These are phyloP conservation scores for Micromonas commoda DNA, from an alignment of 139 green algal genomes.

Conservation along the genomic window DNA sequence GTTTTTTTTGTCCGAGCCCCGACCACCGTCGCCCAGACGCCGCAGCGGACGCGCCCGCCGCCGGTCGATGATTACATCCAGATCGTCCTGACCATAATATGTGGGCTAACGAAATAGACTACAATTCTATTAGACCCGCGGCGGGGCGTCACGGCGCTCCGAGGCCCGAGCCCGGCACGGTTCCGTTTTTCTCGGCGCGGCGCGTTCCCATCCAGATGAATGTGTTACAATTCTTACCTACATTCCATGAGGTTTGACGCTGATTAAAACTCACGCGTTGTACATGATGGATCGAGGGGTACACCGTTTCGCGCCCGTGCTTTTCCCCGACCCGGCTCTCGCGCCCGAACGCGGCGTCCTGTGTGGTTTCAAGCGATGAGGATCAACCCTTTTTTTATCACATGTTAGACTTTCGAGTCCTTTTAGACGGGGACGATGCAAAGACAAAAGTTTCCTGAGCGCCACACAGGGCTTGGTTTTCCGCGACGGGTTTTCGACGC, in stretches of 20 bases:
- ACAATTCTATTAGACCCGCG: slow-evolving; percentile 28
- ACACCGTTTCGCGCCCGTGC: too few species aligned
- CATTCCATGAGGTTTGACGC: slow-evolving; percentile 14
- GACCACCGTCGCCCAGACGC: too few species aligned
- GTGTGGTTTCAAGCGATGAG: neutral
- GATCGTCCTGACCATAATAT: neutral
- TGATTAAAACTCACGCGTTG: neutral
- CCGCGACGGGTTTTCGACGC: too few species aligned
- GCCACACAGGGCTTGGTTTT: too few species aligned
- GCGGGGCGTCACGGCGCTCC: neutral
- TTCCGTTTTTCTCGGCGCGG: neutral
- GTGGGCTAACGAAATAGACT: slow-evolving; percentile 14
- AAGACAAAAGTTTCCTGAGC: neutral
- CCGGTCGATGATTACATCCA: neutral
- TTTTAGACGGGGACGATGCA: slow-evolving; percentile 26
- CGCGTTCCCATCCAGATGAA: neutral
- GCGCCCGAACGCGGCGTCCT: too few species aligned
- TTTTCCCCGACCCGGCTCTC: too few species aligned
- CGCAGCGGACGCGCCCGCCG: neutral
- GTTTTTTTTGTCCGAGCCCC: neutral
- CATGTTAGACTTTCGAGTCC: slow-evolving; percentile 30
- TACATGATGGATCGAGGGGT: neutral
- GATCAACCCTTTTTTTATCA: slow-evolving; percentile 22
- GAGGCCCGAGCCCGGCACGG: too few species aligned
- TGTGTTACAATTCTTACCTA: slow-evolving; percentile 5